phyloP scores from a whole-genome alignment of 2,329 filamentous ascomycete genomes.

The Aureobasidium sp. region DNA sequence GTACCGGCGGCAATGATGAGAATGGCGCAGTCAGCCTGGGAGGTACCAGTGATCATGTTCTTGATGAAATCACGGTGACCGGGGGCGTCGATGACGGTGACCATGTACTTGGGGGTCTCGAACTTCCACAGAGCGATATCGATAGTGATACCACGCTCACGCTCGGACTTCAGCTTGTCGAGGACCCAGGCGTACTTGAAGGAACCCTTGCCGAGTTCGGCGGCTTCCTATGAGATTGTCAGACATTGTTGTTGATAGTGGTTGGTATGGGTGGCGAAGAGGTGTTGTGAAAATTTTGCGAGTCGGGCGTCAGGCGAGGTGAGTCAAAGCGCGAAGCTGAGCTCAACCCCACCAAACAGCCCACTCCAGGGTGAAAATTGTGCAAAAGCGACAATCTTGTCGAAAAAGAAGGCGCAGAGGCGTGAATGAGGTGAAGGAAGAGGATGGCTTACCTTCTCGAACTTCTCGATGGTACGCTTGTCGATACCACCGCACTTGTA shows the following conservation, averaged over 20 bases:
- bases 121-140: constrained; percentile 99
- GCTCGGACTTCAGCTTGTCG: constrained; percentile 99
- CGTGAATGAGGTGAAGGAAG: constrained; percentile 15
- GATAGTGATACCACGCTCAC: constrained; percentile 99
- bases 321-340: constrained; percentile 18
- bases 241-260: constrained; percentile 5
- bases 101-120: constrained; percentile 92
- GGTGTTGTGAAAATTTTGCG: constrained; percentile 19
- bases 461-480: constrained; percentile 99
- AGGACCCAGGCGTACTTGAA: constrained; percentile 99
- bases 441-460: constrained; percentile 78
- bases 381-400: not conserved
- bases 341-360: constrained; percentile 19
- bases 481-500: constrained; percentile 99
- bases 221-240: constrained; percentile 66
- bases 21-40: constrained; percentile 98
- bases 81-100: constrained; percentile 98
- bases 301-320: not conserved
- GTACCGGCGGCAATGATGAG: constrained; percentile 99
- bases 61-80: constrained; percentile 99
- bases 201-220: constrained; percentile 98
- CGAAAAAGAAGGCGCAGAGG: not conserved
- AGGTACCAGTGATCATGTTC: constrained; percentile 99
- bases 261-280: constrained; percentile 21
- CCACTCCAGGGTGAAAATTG: constrained; percentile 14